These are phyloP conservation scores for Aureobasidium sp. DNA, from an alignment of 2,329 filamentous ascomycete species.

Conservation along the genomic window DNA sequence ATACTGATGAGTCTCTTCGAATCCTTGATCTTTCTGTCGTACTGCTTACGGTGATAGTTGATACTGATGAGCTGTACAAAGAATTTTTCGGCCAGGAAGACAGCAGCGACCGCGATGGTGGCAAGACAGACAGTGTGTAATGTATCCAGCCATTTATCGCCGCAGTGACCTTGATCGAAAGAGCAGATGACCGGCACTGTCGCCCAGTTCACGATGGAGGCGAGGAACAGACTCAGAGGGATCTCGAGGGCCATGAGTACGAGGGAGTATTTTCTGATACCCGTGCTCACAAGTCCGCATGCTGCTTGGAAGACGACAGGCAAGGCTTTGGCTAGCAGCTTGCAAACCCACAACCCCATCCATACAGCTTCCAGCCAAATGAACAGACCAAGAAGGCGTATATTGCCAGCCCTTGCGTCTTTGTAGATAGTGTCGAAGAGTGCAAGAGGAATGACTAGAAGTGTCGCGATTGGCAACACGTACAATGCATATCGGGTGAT, in stretches of 20 bases:
- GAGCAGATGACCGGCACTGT: slow-evolving; percentile 56
- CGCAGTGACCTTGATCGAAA: slow-evolving; percentile 24
- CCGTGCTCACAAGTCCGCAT: slow-evolving; percentile 73
- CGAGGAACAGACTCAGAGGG: slow-evolving; percentile 73
- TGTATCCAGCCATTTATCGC: slow-evolving; percentile 49
- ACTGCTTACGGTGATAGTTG: slow-evolving; percentile 78
- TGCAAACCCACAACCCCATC: slow-evolving; percentile 73
- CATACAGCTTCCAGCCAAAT: slow-evolving; percentile 76
- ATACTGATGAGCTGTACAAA: slow-evolving; percentile 78
- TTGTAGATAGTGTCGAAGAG: slow-evolving; percentile 42
- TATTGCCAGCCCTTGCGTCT: slow-evolving; percentile 32
- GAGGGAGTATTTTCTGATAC: slow-evolving; percentile 74
- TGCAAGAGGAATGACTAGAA: slow-evolving; percentile 69
- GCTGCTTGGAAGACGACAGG: slow-evolving; percentile 74
- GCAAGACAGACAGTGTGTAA: slow-evolving; percentile 67
- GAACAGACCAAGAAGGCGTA: slow-evolving; percentile 66
- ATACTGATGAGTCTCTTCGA: slow-evolving; percentile 82
- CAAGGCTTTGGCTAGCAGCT: slow-evolving; percentile 67
- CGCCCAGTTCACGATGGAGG: slow-evolving; percentile 69
- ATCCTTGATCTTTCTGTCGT: slow-evolving; percentile 76
- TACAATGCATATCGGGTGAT: slow-evolving; percentile 75
- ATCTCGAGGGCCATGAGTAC: slow-evolving; percentile 72
- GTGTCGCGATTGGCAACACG: slow-evolving; percentile 67
- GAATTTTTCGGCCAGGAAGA: slow-evolving; percentile 73
- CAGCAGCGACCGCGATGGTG: slow-evolving; percentile 66